These are phyloP conservation scores for Hirsutella thompsonii DNA, from an alignment of 2,329 filamentous ascomycete species.

Conservation along the genomic window DNA sequence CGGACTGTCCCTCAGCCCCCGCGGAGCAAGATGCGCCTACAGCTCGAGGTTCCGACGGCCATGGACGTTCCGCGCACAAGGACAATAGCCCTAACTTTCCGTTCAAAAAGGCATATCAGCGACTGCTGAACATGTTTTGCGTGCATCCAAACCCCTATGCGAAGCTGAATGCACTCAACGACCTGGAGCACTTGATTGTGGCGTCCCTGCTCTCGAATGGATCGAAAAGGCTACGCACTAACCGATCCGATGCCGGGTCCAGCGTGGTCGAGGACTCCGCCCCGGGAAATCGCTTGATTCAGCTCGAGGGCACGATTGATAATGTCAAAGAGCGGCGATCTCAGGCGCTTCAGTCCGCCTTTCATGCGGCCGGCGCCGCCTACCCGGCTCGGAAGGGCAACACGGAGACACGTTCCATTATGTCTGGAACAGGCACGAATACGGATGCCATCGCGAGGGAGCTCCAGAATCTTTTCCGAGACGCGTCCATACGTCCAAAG, in stretches of 20 bases:
- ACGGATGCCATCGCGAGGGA: constrained; percentile 54
- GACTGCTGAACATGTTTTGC: constrained; percentile 73
- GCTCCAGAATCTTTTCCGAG: constrained; percentile 53
- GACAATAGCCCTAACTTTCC: constrained; percentile 48
- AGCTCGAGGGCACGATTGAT: constrained; percentile 54
- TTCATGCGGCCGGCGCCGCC: constrained; percentile 17
- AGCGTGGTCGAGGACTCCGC: constrained; percentile 19
- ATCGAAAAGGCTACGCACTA: constrained; percentile 21
- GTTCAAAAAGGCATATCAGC: constrained; percentile 67
- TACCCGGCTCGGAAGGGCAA: constrained; percentile 26
- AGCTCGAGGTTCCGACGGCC: constrained; percentile 6
- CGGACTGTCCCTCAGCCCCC: constrained; percentile 19
- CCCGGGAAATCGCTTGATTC: constrained; percentile 24
- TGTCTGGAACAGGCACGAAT: constrained; percentile 36
- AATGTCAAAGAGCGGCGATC: constrained; percentile 57
- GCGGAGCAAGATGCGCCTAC: constrained; percentile 27
- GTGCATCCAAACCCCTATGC: constrained; percentile 77
- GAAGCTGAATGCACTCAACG: constrained; percentile 73
- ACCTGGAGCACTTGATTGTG: constrained; percentile 71
- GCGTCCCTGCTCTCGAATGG: constrained; percentile 44
- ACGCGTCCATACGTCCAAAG: constrained; percentile 58
- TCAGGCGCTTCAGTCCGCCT: constrained; percentile 26
- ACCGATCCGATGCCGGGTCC: constrained; percentile 22
- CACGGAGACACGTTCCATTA: constrained; percentile 33
- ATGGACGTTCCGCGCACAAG: constrained; percentile 6